A percentile compares a stretch with the other conserved stretches of the same genome.
These are phyloP conservation scores for Leccinum fibrillosum DNA, from an alignment of 768 basidiomycete species.

Conservation along the genomic window DNA sequence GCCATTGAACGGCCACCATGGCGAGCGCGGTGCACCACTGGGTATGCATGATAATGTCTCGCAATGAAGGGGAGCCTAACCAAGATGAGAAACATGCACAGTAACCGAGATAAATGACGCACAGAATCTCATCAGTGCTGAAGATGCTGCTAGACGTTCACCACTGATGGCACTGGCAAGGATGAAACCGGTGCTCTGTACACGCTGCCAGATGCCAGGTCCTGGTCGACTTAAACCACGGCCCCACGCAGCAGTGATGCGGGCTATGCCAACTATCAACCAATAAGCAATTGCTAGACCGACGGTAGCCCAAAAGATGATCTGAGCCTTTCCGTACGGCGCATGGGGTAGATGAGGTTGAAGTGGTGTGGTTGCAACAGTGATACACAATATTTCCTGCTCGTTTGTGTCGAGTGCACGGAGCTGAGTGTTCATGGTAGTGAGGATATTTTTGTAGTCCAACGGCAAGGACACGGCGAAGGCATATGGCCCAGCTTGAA, in stretches of 20 bases:
- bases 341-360: conserved; percentile 49
- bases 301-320: conserved; percentile 74
- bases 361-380: conserved; percentile 75
- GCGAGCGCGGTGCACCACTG: conserved; percentile 88
- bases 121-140: conserved; percentile 89
- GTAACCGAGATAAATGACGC: conserved; percentile 31
- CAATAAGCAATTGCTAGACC: conserved; percentile 77
- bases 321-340: conserved; percentile 63
- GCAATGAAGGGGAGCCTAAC: conserved; percentile 84
- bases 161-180: conserved; percentile 92
- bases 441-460: conserved; percentile 63
- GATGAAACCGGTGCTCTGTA: conserved; percentile 84
- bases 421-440: conserved; percentile 79
- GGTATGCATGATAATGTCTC: conserved; percentile 90
- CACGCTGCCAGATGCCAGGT: conserved; percentile 61
- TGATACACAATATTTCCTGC: conserved; percentile 79
- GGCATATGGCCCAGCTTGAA: conserved; percentile 75
- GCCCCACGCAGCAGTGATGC: conserved; percentile 83
- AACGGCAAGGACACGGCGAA: conserved; percentile 74
- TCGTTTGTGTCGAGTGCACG: conserved; percentile 87
- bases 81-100: conserved; percentile 12
- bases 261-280: conserved; percentile 74
- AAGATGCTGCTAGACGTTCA: conserved; percentile 78
- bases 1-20: conserved; percentile 97
- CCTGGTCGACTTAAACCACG: conserved; percentile 59